These are phyloP conservation scores for Cyanodermella asteris DNA, from an alignment of 2,329 filamentous ascomycete genomes.

Conservation along the genomic window DNA sequence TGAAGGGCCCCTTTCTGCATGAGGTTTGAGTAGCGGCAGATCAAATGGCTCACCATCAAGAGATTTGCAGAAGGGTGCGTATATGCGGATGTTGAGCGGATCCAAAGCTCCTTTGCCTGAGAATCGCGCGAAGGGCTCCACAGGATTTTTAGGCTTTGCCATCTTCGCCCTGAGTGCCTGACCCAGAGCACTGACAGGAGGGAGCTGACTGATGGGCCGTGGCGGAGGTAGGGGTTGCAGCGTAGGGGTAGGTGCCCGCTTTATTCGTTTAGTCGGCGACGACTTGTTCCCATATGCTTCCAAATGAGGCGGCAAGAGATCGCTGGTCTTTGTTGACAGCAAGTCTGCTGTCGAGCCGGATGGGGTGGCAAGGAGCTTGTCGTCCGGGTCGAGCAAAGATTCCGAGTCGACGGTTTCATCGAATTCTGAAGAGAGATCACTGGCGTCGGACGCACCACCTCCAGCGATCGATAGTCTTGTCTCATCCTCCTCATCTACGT, in stretches of 20 bases:
- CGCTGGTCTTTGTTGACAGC: too few relatives aligned
- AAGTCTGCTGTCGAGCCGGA: too few relatives aligned
- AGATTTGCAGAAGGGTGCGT: slow-evolving; percentile 35
- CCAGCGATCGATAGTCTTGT: slow-evolving; percentile 30
- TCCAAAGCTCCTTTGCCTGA: slow-evolving; percentile 38
- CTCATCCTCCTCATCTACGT: slow-evolving; percentile 30
- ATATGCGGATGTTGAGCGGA: slow-evolving; percentile 41
- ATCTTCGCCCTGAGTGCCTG: slow-evolving; percentile 34
- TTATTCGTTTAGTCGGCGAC: too few relatives aligned
- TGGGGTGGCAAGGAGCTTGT: too few relatives aligned
- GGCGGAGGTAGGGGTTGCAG: slow-evolving; percentile 37
- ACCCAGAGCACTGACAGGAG: slow-evolving; percentile 35
- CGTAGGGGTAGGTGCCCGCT: slow-evolving; percentile 21
- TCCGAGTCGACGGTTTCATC: slow-evolving; percentile 32
- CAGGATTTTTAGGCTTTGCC: slow-evolving; percentile 34
- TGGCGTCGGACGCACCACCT: slow-evolving; percentile 25
- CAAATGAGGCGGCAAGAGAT: too few relatives aligned
- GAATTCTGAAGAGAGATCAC: slow-evolving; percentile 30
- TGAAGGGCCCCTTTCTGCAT: too few relatives aligned
- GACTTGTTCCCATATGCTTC: too few relatives aligned
- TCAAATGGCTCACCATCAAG: slow-evolving; percentile 32
- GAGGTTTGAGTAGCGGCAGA: slow-evolving; percentile 28
- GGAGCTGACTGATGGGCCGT: slow-evolving; percentile 36
- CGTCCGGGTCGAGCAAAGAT: slow-evolving; percentile 34
- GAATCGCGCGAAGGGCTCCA: slow-evolving; percentile 36